These are phyloP conservation scores for Sugiyamaella valdiviana DNA, from an alignment of 805 yeast species.

Conservation along the genomic window DNA sequence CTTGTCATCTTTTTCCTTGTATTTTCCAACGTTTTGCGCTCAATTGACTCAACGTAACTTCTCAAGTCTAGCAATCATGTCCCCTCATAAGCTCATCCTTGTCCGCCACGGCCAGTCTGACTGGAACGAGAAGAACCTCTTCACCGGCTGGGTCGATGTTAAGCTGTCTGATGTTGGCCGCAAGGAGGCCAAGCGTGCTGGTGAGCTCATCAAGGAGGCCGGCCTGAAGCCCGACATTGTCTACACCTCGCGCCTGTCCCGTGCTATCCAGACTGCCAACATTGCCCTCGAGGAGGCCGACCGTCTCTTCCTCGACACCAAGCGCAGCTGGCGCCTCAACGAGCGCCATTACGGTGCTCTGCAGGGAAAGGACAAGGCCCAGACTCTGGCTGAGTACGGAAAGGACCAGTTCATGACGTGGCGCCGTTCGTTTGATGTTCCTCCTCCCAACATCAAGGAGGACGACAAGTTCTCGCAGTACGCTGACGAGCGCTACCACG, in stretches of 20 bases:
- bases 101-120: slow-evolving; percentile 99
- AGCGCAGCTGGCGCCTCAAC: slow-evolving; percentile 95
- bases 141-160: slow-evolving; percentile 99
- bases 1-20: too few species aligned
- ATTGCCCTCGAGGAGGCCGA: slow-evolving; percentile 82
- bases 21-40: too few species aligned
- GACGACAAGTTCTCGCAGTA: slow-evolving; percentile 76
- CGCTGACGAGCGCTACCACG: slow-evolving; percentile 78
- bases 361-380: slow-evolving; percentile 98
- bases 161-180: slow-evolving; percentile 75
- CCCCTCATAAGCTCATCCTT: slow-evolving; percentile 58
- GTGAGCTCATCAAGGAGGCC: slow-evolving; percentile 82
- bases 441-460: slow-evolving; percentile 84
- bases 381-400: slow-evolving; percentile 80
- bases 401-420: slow-evolving; percentile 89
- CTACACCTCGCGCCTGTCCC: slow-evolving; percentile 83
- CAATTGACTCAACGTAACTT: not conserved
- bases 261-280: slow-evolving; percentile 97
- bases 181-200: slow-evolving; percentile 90
- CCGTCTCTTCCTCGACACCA: slow-evolving; percentile 83
- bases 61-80: too few species aligned
- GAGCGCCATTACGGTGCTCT: slow-evolving; percentile 99
- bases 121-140: slow-evolving; percentile 96
- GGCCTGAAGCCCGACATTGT: slow-evolving; percentile 79
- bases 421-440: slow-evolving; percentile 96